Conservation (phyloP, 176 grass and related monocot genomes). For the Neostapfia colusana region DNA sequence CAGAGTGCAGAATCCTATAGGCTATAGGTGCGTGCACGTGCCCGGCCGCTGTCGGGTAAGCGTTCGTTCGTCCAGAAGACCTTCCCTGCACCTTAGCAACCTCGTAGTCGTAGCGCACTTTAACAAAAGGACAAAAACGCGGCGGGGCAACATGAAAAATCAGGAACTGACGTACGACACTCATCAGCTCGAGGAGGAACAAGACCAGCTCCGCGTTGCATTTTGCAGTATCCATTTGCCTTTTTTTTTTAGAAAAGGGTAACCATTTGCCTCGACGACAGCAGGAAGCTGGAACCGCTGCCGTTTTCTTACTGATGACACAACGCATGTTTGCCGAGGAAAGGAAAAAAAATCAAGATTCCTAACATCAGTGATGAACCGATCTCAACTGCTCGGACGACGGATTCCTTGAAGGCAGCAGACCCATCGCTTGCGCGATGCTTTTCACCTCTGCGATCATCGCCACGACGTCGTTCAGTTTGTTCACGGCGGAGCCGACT, state of each 20-base stretch:
- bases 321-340: conserved; percentile 10
- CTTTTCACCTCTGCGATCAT: conserved; percentile 89
- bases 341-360: background rate
- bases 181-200: background rate
- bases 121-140: too few relatives aligned
- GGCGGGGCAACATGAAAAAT: too few relatives aligned
- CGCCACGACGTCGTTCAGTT: conserved; percentile 67
- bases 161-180: too few relatives aligned
- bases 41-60: too few relatives aligned
- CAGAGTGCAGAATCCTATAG: too few relatives aligned
- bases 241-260: too few relatives aligned
- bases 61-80: too few relatives aligned
- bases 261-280: too few relatives aligned
- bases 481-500: conserved; percentile 76
- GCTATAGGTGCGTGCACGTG: too few relatives aligned
- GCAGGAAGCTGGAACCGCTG: background rate
- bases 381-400: conserved; percentile 45
- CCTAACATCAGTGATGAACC: conserved; percentile 35
- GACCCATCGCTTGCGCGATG: conserved; percentile 58
- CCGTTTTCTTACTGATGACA: conserved; percentile 17
- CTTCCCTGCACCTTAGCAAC: too few relatives aligned
- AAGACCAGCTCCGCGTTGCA: background rate
- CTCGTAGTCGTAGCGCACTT: too few relatives aligned
- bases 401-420: conserved; percentile 16
- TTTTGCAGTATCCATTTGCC: background rate